phyloP scores from a whole-genome alignment of 176 grass and related monocot species.

The Hordeum vulgare region MorexV3_pseudomolecules_assembly NC_058518.1:392665121-392665620 shows the following conservation, averaged over 20 bases:
- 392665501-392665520: not conserved
- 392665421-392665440: too few species aligned
- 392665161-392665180: not conserved
- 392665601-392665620: not conserved
- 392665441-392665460: too few species aligned
- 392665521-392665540: not conserved
- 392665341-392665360: too few species aligned
- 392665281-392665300: not conserved
- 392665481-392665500: not conserved
- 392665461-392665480: not conserved
- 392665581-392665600: not conserved
- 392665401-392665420: too few species aligned
- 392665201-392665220: not conserved
- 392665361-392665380: too few species aligned
- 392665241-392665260: not conserved
- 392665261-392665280: not conserved
- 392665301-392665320: not conserved
- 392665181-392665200: not conserved
- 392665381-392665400: too few species aligned
- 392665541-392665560: not conserved
- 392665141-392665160: not conserved
- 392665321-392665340: not conserved
- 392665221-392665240: not conserved
- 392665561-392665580: not conserved
- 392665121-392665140: too few species aligned